Percentiles rank a stretch among this genome's conserved stretches.
Conservation (phyloP, 2,329 filamentous ascomycete species). For the Paecilomyces niveus region DNA sequence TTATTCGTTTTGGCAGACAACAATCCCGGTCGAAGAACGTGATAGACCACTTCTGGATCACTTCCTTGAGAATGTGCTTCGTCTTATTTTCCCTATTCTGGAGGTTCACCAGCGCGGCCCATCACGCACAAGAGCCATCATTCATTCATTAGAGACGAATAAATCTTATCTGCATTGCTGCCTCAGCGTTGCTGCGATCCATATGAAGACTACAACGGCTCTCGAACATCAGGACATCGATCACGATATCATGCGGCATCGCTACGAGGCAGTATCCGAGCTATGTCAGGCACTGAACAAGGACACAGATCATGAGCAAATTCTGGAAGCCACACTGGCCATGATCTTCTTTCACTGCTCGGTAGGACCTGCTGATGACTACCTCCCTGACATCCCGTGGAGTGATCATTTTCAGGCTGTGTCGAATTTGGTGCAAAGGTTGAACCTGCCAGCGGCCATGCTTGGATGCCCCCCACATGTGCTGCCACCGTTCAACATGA, state of each 20-base stretch:
- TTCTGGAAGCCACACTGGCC: constrained; percentile 83
- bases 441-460: constrained; percentile 67
- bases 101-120: constrained; percentile 84
- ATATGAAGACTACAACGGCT: constrained; percentile 72
- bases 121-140: constrained; percentile 71
- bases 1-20: constrained; percentile 57
- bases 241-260: constrained; percentile 86
- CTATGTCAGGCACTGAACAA: constrained; percentile 74
- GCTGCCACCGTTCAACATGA: constrained; percentile 89
- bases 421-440: constrained; percentile 74
- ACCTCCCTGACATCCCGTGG: constrained; percentile 88
- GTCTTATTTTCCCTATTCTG: constrained; percentile 83
- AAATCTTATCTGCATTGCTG: constrained; percentile 93
- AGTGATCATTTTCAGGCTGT: constrained; percentile 94
- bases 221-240: constrained; percentile 68
- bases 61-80: constrained; percentile 81
- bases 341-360: constrained; percentile 97
- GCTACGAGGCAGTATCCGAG: constrained; percentile 77
- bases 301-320: constrained; percentile 77
- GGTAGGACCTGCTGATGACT: constrained; percentile 78
- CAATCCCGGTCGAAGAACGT: constrained; percentile 76
- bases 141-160: constrained; percentile 84
- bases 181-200: constrained; percentile 84
- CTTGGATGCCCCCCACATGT: constrained; percentile 52
- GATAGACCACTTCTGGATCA: constrained; percentile 84